A percentile compares a stretch with the other conserved stretches of the same genome.
Evolutionary conservation across 805 yeast species (phyloP).

Genomic region (Lipomyces sp.): DNA sequence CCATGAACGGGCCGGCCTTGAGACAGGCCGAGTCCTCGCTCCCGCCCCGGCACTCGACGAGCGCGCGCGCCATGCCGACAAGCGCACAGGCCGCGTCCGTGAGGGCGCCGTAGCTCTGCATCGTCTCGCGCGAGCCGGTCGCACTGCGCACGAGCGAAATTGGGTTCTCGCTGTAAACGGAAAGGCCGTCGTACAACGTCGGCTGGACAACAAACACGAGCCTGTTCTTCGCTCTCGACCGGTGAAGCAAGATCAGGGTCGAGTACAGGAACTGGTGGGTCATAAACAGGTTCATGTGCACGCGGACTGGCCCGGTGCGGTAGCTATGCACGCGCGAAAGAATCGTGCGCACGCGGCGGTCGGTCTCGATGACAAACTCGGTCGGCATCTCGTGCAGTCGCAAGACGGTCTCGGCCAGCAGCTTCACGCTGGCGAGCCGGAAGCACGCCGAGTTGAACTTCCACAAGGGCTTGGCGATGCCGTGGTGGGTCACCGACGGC

Average conservation of each 20-base stretch:
- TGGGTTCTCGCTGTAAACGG: conserved; percentile 17
- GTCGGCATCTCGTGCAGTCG: conserved; percentile 7
- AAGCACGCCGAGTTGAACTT: conserved; percentile 20
- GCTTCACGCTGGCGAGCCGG: conserved; percentile 13
- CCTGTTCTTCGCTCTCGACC: conserved; percentile 16
- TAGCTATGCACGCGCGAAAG: conserved; percentile 10
- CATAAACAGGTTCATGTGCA: conserved; percentile 21
- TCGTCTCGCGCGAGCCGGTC: conserved; percentile 4
- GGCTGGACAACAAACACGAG: conserved; percentile 22
- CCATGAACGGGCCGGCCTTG: conserved; percentile 23
- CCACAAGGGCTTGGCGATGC: conserved; percentile 3
- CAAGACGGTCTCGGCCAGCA: conserved; percentile 15
- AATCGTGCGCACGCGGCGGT: conserved; percentile 7
- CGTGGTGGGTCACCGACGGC: not conserved
- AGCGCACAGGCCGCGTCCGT: conserved; percentile 13
- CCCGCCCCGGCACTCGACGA: conserved; percentile 20
- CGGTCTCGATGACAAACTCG: conserved; percentile 19
- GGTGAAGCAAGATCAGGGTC: conserved; percentile 18
- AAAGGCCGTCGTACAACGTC: conserved; percentile 16
- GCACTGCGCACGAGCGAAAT: conserved; percentile 16
- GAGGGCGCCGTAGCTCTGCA: conserved; percentile 9
- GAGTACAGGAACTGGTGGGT: conserved; percentile 21
- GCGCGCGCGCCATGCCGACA: conserved; percentile 6
- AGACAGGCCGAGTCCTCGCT: conserved; percentile 17
- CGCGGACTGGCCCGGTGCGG: conserved; percentile 12